Evolutionary conservation across 305 asterid genomes (phyloP), one percentile per base, ranked within the genome.

Genomic region (Nicotiana rustica): DNA sequence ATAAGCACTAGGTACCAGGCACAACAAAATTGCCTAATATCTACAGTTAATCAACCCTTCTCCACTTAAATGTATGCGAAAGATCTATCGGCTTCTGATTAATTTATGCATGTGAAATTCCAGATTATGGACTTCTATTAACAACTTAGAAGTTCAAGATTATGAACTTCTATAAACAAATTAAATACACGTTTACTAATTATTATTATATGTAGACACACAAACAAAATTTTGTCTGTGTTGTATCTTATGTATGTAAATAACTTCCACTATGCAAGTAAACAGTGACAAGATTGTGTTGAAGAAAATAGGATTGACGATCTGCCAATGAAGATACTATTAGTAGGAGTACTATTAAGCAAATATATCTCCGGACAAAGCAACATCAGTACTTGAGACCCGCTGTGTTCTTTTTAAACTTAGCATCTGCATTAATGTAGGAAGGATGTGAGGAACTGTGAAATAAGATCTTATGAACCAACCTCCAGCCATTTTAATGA

Each of bases 401-500:
- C 25, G 6, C 21, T 19, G 35, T 67, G 49, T 33, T 67, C 75
- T 67, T 67, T 33, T 47, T 67, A 33, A 33, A 33, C 49, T 65
- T 8, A 31, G 25, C 25, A 35, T 67, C 49, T 67, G 25, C 49
- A 67, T 33, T 3, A 67, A 67, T 5, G 33, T 10, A 33, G 6
- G 49, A 35, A 67, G 13, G 6, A 18, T 33, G 49, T 67, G 70
- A 67, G 35, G 25, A 15, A 33, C 49, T 15, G 59, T 52, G 8
- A 61, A 67, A 35, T 15, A 67, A 14, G 13, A 33, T 67, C 38
- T 64, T 12, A 65, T 29, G 12, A 38, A 65, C 41, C 5, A 14
- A 29, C 61, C 29, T 52, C 80, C 14, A 14, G 65, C 29, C 47
- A 75, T 52, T 52, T 75, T 64, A 52, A 75, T 15, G 80, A 60